phyloP scores from a whole-genome alignment of 805 yeast species.

The Saccharomycopsis vini region DNA sequence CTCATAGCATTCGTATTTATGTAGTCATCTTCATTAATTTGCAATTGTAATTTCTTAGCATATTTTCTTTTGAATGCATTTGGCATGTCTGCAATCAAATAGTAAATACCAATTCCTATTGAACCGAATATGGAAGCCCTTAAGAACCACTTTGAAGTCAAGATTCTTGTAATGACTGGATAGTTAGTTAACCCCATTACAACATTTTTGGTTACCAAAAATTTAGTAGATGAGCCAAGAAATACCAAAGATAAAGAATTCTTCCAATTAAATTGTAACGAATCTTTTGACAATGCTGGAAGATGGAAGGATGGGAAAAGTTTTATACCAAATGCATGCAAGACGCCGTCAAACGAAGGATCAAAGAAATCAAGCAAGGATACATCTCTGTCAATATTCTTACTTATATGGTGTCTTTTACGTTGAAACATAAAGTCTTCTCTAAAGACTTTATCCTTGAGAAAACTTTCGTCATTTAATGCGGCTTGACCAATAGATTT shows the following conservation, averaged over 20 bases:
- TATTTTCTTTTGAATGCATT: slow-evolving; percentile 80
- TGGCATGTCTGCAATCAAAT: slow-evolving; percentile 73
- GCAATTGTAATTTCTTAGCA: slow-evolving; percentile 57
- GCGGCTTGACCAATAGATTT: slow-evolving; percentile 51
- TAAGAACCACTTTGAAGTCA: slow-evolving; percentile 12
- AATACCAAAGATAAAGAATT: slow-evolving; percentile 26
- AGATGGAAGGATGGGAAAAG: slow-evolving; percentile 23
- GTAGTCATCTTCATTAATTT: slow-evolving; percentile 62
- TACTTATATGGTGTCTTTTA: slow-evolving; percentile 50
- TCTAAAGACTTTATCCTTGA: slow-evolving; percentile 53
- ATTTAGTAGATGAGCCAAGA: slow-evolving; percentile 24
- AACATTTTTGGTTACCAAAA: slow-evolving; percentile 18
- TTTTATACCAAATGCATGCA: slow-evolving; percentile 34
- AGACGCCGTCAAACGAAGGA: slow-evolving; percentile 56
- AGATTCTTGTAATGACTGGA: slow-evolving; percentile 3
- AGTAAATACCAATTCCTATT: slow-evolving; percentile 46
- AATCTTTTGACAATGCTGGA: background rate
- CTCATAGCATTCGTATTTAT: slow-evolving; percentile 71
- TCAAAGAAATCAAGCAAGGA: slow-evolving; percentile 72
- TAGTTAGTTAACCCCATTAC: slow-evolving; percentile 23
- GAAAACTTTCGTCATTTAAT: slow-evolving; percentile 51
- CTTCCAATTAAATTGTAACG: slow-evolving; percentile 22
- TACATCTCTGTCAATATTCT: slow-evolving; percentile 50
- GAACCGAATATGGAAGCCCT: slow-evolving; percentile 36
- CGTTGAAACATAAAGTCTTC: slow-evolving; percentile 79